phyloP scores from a whole-genome alignment of 495 filamentous ascomycete species.

The Talaromyces adpressus region DNA sequence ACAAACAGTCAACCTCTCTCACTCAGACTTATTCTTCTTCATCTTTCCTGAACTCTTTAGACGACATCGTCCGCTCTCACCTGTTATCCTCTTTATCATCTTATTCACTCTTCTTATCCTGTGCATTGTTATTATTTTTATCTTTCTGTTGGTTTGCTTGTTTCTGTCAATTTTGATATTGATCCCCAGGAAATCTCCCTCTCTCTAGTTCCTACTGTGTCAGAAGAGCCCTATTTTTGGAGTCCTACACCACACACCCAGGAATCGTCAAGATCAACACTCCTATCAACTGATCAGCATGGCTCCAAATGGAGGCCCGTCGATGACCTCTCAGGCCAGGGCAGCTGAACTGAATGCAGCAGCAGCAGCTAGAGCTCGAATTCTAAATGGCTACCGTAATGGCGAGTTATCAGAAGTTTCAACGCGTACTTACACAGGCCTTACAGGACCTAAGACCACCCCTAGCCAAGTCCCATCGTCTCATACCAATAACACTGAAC shows the following conservation, averaged over 20 bases:
- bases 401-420: slow-evolving; percentile 17
- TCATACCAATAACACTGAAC: background rate
- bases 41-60: background rate
- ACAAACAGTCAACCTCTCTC: background rate
- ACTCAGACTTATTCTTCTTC: background rate
- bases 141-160: background rate
- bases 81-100: background rate
- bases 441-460: slow-evolving; percentile 11
- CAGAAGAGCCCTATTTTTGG: background rate
- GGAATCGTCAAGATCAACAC: background rate
- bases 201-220: background rate
- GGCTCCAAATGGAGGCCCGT: background rate
- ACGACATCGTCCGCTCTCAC: background rate
- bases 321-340: slow-evolving; percentile 11
- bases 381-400: background rate
- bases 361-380: background rate
- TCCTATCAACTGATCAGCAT: background rate
- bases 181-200: background rate
- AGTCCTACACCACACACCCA: background rate
- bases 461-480: slow-evolving; percentile 6
- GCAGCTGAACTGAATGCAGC: slow-evolving; percentile 11
- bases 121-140: background rate
- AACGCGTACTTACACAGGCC: slow-evolving; percentile 11
- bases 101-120: background rate
- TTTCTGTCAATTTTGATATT: background rate